A percentile compares a stretch with the other conserved stretches of the same genome.
Conservation (phyloP, 345 rosid species). For the Hibiscus syriacus region DNA sequence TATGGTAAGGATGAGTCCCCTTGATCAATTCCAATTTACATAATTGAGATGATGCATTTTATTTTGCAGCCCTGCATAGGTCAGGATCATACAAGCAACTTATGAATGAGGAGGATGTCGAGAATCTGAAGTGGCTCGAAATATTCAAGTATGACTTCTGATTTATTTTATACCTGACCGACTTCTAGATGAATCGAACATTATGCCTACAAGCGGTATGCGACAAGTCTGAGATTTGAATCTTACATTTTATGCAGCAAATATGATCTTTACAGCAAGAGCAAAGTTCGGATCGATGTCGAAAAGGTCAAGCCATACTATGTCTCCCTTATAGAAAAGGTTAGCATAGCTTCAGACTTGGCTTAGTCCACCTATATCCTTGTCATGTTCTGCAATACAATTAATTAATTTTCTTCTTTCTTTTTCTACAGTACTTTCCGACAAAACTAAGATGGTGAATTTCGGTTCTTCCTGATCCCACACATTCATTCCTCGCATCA, state of each 20-base stretch:
- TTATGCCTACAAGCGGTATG: too few relatives aligned
- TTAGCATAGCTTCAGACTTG: slow-evolving; percentile 2
- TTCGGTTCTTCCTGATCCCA: background rate
- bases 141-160: slow-evolving; percentile 46
- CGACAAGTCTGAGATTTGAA: background rate
- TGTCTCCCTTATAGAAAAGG: slow-evolving; percentile 50
- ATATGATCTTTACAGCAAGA: slow-evolving; percentile 62
- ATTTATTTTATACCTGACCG: background rate
- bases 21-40: background rate
- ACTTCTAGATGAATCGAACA: background rate
- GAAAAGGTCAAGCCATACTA: slow-evolving; percentile 60
- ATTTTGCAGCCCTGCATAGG: slow-evolving; percentile 44
- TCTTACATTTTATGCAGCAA: slow-evolving; percentile 31
- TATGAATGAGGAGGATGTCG: slow-evolving; percentile 57
- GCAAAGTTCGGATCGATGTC: slow-evolving; percentile 52
- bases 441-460: slow-evolving; percentile 36
- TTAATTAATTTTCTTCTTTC: background rate
- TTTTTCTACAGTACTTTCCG: slow-evolving; percentile 34
- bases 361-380: background rate
- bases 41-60: background rate
- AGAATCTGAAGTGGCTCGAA: slow-evolving; percentile 57
- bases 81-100: slow-evolving; percentile 46
- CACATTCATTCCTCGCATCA: background rate
- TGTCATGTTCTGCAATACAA: background rate
- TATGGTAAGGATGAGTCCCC: slow-evolving; percentile 27